Base-by-base conservation (phyloP, 495 filamentous ascomycete species). In the Penicillium coprophilum region DNA sequence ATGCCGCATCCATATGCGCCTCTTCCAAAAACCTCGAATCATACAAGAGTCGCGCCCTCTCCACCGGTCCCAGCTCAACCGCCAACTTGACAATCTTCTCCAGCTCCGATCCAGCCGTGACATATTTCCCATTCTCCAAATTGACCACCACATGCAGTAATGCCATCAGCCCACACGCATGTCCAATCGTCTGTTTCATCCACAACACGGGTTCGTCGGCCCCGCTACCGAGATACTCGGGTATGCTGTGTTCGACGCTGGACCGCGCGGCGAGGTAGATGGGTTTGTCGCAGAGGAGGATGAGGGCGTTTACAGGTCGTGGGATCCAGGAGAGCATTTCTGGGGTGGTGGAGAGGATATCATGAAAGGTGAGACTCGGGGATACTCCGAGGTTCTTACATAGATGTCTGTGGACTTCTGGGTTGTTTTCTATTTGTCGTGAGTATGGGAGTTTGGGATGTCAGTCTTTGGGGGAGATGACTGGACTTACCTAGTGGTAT, bases 1-100 rank as follows among this genome's bases (percentile, higher is more conserved):
- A 69, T 6, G 91, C 91, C 11, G 85, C 90, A 41, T 80, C 77
- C 60, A 81, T 80, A 67, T 96, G 89, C 34, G 88, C 88, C 20
- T 66, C 62, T 54, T 91, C 91, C 12, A 96, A 73, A 20, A 79
- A 81, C 19, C 72, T 61, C 2, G 85, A 88, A 28, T 83, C 73
- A 62, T 95, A 89, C 10, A 97, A 75, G 15, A 91, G 68, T 13
- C 82, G 65, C 3, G 89, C 84, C 51, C 92, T 77, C 34, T 67
- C 63, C 4, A 21, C 9, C 1, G 76, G 75, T 31, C 80, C 78
- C 12, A 78, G 65, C 3, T 57, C 62, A 27, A 75, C 66, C 28
- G 66, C 66, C 28, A 53, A 48, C 28, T 66, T 56, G 10, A 64
- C 61, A 8, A 76, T 52, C 6, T 27, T 58, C 1, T 67, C 66